These are phyloP conservation scores for Shiraia bambusicola DNA, from an alignment of 2,329 filamentous ascomycete species.

Conservation along the genomic window DNA sequence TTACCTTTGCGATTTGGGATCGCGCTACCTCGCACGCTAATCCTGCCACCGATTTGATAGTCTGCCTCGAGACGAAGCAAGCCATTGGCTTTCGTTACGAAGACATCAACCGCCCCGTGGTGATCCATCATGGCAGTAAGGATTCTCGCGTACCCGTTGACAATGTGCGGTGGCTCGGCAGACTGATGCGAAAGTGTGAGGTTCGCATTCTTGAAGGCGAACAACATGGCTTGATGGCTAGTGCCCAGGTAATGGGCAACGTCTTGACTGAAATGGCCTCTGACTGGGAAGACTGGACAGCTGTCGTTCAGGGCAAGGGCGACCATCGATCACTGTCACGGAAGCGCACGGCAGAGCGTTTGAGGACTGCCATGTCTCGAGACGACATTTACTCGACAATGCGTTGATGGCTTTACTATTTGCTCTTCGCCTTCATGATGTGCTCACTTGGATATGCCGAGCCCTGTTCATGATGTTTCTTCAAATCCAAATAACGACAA, in stretches of 20 bases:
- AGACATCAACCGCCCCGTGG: constrained; percentile 85
- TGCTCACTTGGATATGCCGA: neutral
- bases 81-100: constrained; percentile 96
- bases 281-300: constrained; percentile 67
- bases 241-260: constrained; percentile 85
- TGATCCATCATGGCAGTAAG: constrained; percentile 90
- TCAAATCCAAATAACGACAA: too few relatives aligned
- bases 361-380: constrained; percentile 12
- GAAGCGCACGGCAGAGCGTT: constrained; percentile 19
- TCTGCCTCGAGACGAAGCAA: constrained; percentile 87
- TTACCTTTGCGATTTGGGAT: constrained; percentile 94
- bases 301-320: constrained; percentile 22
- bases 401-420: neutral
- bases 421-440: neutral
- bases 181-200: constrained; percentile 90
- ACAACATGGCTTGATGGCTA: constrained; percentile 94
- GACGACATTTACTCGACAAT: constrained; percentile 1
- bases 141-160: constrained; percentile 92
- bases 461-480: neutral
- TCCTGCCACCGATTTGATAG: constrained; percentile 86
- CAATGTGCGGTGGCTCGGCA: constrained; percentile 92
- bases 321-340: constrained; percentile 16
- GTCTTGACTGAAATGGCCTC: constrained; percentile 92
- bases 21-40: constrained; percentile 88
- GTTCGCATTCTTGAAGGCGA: constrained; percentile 88